phyloP scores from a whole-genome alignment of 345 rosid species.

The Crucihimalaya himalaica region DNA sequence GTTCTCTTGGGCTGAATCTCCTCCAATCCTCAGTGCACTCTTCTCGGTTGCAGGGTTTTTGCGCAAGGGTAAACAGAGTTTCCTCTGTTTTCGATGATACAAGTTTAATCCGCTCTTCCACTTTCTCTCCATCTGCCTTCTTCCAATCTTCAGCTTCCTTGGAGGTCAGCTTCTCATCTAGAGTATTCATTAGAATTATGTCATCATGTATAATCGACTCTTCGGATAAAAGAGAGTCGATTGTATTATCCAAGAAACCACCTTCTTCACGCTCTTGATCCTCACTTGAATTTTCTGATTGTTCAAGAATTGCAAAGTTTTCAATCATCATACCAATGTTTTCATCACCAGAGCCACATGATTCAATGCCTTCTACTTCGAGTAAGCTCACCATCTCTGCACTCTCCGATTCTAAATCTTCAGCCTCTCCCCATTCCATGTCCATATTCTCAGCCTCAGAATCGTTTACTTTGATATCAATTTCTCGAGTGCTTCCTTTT shows the following conservation, averaged over 20 bases:
- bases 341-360: not conserved
- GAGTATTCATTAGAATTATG: not conserved
- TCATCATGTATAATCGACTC: not conserved
- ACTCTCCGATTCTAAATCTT: not conserved
- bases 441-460: not conserved
- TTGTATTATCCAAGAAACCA: not conserved
- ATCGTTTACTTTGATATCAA: not conserved
- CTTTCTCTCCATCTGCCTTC: constrained; percentile 11
- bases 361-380: not conserved
- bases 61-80: constrained; percentile 6
- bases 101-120: constrained; percentile 32
- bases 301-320: not conserved
- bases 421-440: not conserved
- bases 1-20: constrained; percentile 63
- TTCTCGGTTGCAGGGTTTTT: constrained; percentile 36
- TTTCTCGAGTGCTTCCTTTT: constrained; percentile 6
- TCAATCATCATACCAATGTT: not conserved
- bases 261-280: not conserved
- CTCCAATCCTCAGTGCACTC: constrained; percentile 37
- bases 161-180: not conserved
- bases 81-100: constrained; percentile 1
- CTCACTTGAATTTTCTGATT: not conserved
- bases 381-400: constrained; percentile 6
- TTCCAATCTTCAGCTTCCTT: not conserved
- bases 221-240: not conserved